These are phyloP conservation scores for Sodiomyces alkalinus DNA, from an alignment of 2,329 filamentous ascomycete genomes.

Conservation along the genomic window DNA sequence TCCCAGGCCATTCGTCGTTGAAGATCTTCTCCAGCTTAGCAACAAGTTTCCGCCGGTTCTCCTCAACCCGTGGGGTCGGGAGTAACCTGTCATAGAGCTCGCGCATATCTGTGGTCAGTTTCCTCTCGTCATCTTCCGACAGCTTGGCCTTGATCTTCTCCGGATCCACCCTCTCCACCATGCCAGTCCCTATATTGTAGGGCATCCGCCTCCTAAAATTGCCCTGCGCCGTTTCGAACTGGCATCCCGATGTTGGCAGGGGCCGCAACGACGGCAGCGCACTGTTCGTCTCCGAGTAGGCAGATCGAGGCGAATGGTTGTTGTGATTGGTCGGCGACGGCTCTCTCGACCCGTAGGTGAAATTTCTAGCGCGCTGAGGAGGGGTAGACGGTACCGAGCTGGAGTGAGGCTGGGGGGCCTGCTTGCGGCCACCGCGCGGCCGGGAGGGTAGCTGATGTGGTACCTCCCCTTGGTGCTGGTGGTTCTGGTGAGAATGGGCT, in stretches of 20 bases:
- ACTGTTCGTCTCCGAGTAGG: constrained; percentile 76
- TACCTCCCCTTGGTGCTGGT: background rate
- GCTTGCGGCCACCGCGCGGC: constrained; percentile 12
- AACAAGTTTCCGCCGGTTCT: constrained; percentile 61
- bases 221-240: constrained; percentile 76
- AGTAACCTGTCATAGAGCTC: constrained; percentile 74
- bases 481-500: constrained; percentile 16
- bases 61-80: constrained; percentile 66
- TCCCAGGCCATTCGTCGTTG: constrained; percentile 81
- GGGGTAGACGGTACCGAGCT: constrained; percentile 90
- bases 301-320: constrained; percentile 77
- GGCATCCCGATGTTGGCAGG: constrained; percentile 53
- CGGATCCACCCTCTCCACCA: constrained; percentile 55
- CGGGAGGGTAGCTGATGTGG: constrained; percentile 10
- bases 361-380: constrained; percentile 72
- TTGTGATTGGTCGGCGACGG: constrained; percentile 66
- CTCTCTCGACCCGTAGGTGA: constrained; percentile 60
- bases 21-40: constrained; percentile 76
- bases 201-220: constrained; percentile 76
- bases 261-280: constrained; percentile 53
- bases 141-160: constrained; percentile 59
- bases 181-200: constrained; percentile 75
- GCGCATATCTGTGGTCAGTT: constrained; percentile 68
- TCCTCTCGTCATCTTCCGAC: constrained; percentile 56
- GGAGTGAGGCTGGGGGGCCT: constrained; percentile 38